phyloP scores from a whole-genome alignment of 345 rosid genomes.

The Rhodamnia argentea region DNA sequence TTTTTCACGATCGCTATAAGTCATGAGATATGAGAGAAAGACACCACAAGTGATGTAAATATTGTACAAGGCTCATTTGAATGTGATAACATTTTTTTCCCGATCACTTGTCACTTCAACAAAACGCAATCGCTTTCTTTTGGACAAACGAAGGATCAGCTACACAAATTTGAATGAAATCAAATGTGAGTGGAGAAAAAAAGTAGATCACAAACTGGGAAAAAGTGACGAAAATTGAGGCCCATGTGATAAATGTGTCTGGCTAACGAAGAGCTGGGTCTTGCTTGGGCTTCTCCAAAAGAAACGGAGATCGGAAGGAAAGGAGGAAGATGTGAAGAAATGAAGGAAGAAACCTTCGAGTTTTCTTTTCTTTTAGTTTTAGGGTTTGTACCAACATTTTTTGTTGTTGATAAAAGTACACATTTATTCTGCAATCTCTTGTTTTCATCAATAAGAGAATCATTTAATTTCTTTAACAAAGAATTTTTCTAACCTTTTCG shows the following conservation, averaged over 20 bases:
- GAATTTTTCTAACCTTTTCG: not conserved
- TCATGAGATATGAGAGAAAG: not conserved
- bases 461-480: not conserved
- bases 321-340: not conserved
- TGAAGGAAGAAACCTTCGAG: not conserved
- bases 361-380: too few species aligned
- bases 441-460: not conserved
- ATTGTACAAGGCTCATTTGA: not conserved
- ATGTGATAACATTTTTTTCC: not conserved
- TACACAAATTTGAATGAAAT: not conserved
- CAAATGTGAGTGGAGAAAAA: not conserved
- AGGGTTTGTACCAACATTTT: not conserved
- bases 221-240: not conserved
- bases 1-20: not conserved
- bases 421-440: not conserved
- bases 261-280: too few species aligned
- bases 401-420: not conserved
- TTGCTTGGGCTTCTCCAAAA: not conserved
- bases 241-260: too few species aligned
- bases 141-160: accelerated
- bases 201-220: not conserved
- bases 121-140: not conserved
- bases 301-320: not conserved
- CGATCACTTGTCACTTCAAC: not conserved
- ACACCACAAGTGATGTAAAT: not conserved